phyloP scores from a whole-genome alignment of 73 alveolate species.

The Stentor roeselii region DNA sequence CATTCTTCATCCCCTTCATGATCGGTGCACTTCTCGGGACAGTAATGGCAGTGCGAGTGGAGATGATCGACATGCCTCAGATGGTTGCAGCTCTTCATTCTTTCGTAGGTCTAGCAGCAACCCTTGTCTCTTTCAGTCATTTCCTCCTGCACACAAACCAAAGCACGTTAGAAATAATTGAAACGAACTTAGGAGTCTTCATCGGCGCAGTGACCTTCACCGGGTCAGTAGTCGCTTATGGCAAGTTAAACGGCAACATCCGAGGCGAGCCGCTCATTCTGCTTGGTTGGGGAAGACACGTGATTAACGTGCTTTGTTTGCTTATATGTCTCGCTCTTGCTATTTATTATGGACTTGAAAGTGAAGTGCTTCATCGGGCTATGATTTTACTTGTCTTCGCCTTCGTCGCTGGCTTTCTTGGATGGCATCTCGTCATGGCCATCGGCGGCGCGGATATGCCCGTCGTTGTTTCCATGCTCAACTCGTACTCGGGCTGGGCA shows the following conservation, averaged over 20 bases:
- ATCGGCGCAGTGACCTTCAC: conserved; percentile 63
- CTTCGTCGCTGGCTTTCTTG: conserved; percentile 21
- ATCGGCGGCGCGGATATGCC: conserved; percentile 52
- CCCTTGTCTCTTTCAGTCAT: conserved; percentile 49
- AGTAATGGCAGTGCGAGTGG: conserved; percentile 35
- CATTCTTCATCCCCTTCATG: conserved; percentile 18
- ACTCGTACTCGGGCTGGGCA: conserved; percentile 67
- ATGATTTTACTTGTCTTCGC: conserved; percentile 42
- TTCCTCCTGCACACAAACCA: conserved; percentile 30
- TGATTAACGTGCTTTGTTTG: neutral
- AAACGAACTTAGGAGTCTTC: conserved; percentile 39
- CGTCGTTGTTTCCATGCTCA: conserved; percentile 59
- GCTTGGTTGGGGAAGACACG: conserved; percentile 27
- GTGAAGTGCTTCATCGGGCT: neutral
- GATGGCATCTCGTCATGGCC: conserved; percentile 35
- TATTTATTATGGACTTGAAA: neutral
- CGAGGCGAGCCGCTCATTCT: conserved; percentile 31
- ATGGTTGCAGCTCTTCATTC: conserved; percentile 64
- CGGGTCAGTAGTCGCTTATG: conserved; percentile 63
- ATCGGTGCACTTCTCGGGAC: conserved; percentile 28
- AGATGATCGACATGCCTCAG: conserved; percentile 38
- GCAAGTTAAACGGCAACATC: conserved; percentile 47
- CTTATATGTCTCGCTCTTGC: neutral
- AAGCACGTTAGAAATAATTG: neutral
- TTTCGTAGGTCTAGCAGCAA: conserved; percentile 67